These are phyloP conservation scores for Dictyostelium firmibasis DNA, from an alignment of 78 protist genomes.

Conservation along the genomic window DNA sequence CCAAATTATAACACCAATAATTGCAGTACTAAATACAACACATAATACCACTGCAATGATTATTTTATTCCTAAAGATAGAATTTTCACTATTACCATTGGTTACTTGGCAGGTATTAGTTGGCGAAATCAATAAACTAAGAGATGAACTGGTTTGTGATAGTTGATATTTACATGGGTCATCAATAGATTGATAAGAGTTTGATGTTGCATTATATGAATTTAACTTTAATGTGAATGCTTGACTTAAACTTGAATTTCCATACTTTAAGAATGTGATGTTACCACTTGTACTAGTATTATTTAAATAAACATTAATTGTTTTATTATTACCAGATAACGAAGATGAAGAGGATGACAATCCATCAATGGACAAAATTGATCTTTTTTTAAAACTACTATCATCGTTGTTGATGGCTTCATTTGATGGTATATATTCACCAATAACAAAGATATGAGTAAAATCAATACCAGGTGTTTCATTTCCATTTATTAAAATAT, in stretches of 20 bases:
- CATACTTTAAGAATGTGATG: background rate
- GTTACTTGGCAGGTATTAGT: background rate
- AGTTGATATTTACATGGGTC: constrained; percentile 16
- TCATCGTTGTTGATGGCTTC: background rate
- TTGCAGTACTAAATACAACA: background rate
- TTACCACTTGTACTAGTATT: background rate
- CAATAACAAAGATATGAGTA: background rate
- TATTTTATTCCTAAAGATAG: background rate
- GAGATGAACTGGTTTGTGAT: background rate
- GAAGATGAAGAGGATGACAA: background rate
- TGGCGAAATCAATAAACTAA: constrained; percentile 4
- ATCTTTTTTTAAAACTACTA: background rate
- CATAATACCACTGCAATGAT: background rate
- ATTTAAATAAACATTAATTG: background rate
- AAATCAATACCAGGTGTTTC: background rate
- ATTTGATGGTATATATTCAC: background rate
- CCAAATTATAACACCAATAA: background rate
- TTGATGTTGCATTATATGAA: background rate
- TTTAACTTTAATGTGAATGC: background rate
- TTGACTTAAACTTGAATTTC: background rate
- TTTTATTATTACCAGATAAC: background rate
- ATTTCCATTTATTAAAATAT: background rate
- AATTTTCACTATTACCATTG: background rate
- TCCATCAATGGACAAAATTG: background rate
- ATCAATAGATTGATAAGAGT: background rate